phyloP scores from a whole-genome alignment of 2,329 filamentous ascomycete genomes.

The Cercospora canescens region DNA sequence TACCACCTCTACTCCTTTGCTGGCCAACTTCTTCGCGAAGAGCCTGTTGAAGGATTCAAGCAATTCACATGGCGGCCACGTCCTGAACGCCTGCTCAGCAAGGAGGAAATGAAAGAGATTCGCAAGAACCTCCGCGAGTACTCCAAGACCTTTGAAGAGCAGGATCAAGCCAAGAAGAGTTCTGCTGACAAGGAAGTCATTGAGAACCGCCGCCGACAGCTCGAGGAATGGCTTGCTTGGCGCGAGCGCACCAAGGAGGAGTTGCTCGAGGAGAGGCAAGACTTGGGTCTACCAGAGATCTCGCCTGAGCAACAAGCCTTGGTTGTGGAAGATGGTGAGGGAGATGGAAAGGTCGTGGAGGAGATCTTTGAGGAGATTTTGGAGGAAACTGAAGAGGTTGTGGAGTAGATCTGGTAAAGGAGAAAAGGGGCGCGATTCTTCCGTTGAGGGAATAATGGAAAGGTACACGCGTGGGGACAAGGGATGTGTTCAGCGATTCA shows the following conservation, averaged over 20 bases:
- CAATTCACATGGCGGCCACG: conserved; percentile 94
- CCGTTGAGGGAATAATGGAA: neutral
- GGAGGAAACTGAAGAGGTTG: conserved; percentile 83
- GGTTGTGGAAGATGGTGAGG: conserved; percentile 52
- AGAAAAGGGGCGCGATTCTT: neutral
- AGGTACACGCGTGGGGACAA: neutral
- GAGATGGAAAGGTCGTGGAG: conserved; percentile 58
- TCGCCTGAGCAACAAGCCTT: conserved; percentile 62
- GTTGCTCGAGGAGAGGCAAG: conserved; percentile 68
- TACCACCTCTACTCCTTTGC: conserved; percentile 98
- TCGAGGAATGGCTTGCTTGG: conserved; percentile 90
- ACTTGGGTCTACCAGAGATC: conserved; percentile 65
- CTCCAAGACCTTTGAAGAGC: conserved; percentile 90
- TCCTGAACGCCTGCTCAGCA: conserved; percentile 83
- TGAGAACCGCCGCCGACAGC: conserved; percentile 76
- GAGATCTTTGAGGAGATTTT: conserved; percentile 88
- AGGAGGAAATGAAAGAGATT: conserved; percentile 96
- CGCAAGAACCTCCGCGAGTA: conserved; percentile 99
- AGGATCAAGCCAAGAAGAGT: conserved; percentile 89
- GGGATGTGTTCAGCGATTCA: neutral
- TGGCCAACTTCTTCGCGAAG: conserved; percentile 84
- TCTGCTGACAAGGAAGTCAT: conserved; percentile 93
- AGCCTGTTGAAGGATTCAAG: conserved; percentile 95
- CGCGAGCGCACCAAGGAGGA: conserved; percentile 71
- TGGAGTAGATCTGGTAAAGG: conserved; percentile 34